phyloP scores from a whole-genome alignment of 139 green algal genomes.

The Pleodorina starrii region DNA sequence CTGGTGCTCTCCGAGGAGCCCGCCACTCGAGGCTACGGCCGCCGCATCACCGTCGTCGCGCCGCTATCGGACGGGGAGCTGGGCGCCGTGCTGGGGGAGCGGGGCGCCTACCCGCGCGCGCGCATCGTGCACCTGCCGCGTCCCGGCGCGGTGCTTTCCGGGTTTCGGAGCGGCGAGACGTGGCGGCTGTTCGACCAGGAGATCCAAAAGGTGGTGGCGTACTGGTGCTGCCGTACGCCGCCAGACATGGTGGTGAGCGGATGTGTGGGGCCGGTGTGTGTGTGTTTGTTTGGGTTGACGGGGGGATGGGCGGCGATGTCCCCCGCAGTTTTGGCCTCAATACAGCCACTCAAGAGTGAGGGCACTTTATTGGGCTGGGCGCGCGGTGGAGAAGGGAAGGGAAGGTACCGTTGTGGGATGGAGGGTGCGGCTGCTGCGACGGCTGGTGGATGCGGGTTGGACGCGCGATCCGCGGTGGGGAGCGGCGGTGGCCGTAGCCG shows the following conservation, averaged over 20 bases:
- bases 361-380: no score
- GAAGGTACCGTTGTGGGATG: no score
- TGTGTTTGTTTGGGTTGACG: no score
- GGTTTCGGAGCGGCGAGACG: not conserved
- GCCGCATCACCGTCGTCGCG: constrained; percentile 10
- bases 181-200: constrained; percentile 5
- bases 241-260: not conserved
- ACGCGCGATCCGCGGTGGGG: no score
- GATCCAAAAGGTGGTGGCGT: constrained; percentile 41
- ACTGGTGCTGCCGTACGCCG: constrained; percentile 44
- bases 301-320: no score
- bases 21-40: not conserved
- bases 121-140: constrained; percentile 20
- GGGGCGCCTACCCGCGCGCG: not conserved
- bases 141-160: not conserved
- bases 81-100: not conserved
- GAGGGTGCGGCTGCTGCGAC: no score
- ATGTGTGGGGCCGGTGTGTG: not conserved
- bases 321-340: no score
- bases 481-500: no score
- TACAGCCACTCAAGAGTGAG: no score
- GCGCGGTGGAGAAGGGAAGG: no score
- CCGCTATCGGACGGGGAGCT: constrained; percentile 19
- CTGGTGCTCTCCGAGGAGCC: constrained; percentile 8
- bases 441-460: no score